Base-by-base conservation (phyloP, 176 grass and related monocot species). In the Hordeum marinum region DNA sequence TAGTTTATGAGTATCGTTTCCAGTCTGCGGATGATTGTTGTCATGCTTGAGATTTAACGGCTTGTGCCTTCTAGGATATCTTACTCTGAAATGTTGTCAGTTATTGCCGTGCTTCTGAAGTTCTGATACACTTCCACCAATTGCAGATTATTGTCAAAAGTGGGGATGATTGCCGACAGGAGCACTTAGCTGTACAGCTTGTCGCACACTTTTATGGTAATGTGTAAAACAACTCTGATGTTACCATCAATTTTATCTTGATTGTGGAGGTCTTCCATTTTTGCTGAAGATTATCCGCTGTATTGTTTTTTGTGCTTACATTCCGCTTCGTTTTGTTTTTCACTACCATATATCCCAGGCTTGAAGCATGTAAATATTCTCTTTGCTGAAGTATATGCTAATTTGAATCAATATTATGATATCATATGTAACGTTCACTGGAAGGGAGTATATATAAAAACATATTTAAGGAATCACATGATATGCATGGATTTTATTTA, bases 191-290 rank as follows among this genome's bases (percentile, higher is more conserved):
- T 45, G 91, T 99, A 80, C 96, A 99, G 80, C 96, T 99, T 84
- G 91, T 99, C 88, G 92, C 91, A 86, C 96, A 99, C 91, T 96
- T 99, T 57, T 99, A 91, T 92, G 96, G 96, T 99, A 85, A 91
- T 65, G 24, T 27, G 3, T 50, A 50, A 29, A 75, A 63, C 6
- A 29, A 75, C 77, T 66, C 37, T 18, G 32, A 39, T 76, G 48
- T 34, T 54, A 4, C 20, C 12, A 29, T 73, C 4, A 2, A 27
- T 81, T 60, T 68, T 82, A 72, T 78, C 41, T 39, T 21, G 41
- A 40, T 2, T 29, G 27, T 50, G 21, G 2, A 73, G 21, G 6
- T 65, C 15, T 18, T 68, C 36, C 34, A 42, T 55, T 80, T 80
- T 54, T 13, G n/a, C 36, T 72, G 20, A 60, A 64, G 52, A 57